Percentiles rank a stretch among this genome's conserved stretches.
Evolutionary conservation across 176 grass and related monocot genomes (phyloP).

Genomic region (Guadua angustifolia): DNA sequence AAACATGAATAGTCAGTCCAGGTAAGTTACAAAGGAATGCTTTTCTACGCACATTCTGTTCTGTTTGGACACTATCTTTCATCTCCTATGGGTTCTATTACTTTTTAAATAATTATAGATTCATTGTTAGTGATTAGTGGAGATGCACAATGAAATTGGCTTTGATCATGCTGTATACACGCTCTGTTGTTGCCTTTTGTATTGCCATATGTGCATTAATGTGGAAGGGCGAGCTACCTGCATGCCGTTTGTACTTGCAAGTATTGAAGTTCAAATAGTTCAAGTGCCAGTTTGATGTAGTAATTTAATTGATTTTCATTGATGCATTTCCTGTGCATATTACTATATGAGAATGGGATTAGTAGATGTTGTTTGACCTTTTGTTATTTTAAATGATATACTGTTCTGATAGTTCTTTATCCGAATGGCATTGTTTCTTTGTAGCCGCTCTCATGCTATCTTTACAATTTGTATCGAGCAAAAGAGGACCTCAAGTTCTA

Average conservation of each 20-base stretch:
- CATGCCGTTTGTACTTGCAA: neutral
- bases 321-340: neutral
- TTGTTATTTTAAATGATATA: neutral
- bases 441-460: slow-evolving; percentile 88
- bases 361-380: neutral
- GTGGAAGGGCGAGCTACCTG: neutral
- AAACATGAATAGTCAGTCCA: slow-evolving; percentile 64
- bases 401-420: neutral
- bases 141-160: neutral
- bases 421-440: slow-evolving; percentile 25
- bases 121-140: neutral
- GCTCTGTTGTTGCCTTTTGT: neutral
- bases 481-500: slow-evolving; percentile 57
- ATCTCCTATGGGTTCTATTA: neutral
- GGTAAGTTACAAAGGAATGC: slow-evolving; percentile 10
- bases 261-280: neutral
- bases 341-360: neutral
- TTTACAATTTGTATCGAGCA: slow-evolving; percentile 76
- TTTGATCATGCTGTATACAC: neutral
- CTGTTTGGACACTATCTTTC: slow-evolving; percentile 1
- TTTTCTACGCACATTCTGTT: neutral
- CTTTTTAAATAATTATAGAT: neutral
- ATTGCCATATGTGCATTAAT: slow-evolving; percentile 13
- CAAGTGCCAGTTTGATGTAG: slow-evolving; percentile 4
- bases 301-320: neutral